Evolutionary conservation across 768 basidiomycete species (phyloP).

Genomic region (Pleurotus eryngii): DNA sequence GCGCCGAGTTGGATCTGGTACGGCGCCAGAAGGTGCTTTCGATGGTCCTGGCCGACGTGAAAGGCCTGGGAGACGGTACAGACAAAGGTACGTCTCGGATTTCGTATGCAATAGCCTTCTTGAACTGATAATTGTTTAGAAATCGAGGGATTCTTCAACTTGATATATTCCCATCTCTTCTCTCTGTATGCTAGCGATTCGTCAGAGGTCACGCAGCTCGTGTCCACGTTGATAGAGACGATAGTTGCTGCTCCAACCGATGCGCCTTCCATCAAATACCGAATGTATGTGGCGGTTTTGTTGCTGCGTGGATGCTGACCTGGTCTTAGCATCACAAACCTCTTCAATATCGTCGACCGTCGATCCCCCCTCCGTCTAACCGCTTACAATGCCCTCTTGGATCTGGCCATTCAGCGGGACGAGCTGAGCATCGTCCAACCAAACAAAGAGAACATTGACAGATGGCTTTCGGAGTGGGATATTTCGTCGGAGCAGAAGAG

Average conservation of each 20-base stretch:
- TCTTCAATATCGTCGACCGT: conserved; percentile 75
- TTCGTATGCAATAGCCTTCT: background rate
- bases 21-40: conserved; percentile 54
- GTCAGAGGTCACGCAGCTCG: conserved; percentile 49
- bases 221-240: conserved; percentile 47
- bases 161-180: conserved; percentile 72
- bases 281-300: conserved; percentile 51
- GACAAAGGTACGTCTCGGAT: conserved; percentile 59
- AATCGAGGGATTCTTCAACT: conserved; percentile 86
- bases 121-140: conserved; percentile 37
- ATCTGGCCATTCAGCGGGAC: conserved; percentile 54
- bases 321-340: conserved; percentile 64
- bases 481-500: conserved; percentile 60
- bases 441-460: conserved; percentile 59
- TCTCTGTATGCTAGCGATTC: conserved; percentile 53
- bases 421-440: conserved; percentile 63
- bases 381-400: conserved; percentile 62
- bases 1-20: conserved; percentile 50
- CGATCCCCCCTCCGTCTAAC: conserved; percentile 59
- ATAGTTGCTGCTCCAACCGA: conserved; percentile 55
- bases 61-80: conserved; percentile 68
- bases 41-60: conserved; percentile 59
- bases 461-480: conserved; percentile 77
- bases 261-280: conserved; percentile 63
- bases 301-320: background rate